A percentile compares a stretch with the other conserved stretches of the same genome.
These are phyloP conservation scores for Epichloe festucae DNA, from an alignment of 2,329 filamentous ascomycete species.

Conservation along the genomic window DNA sequence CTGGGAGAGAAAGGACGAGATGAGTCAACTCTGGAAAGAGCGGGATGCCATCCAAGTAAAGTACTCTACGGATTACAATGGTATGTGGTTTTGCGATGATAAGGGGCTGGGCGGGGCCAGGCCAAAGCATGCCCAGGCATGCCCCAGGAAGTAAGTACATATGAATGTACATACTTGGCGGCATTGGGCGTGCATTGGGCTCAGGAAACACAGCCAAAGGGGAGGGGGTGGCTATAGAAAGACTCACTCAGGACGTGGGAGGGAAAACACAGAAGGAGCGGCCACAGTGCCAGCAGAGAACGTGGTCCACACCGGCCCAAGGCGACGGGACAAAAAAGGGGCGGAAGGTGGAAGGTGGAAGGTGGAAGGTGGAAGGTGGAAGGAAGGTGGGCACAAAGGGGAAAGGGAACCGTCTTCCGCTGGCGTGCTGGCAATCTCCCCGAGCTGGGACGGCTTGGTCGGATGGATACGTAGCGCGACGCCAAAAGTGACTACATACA, in stretches of 20 bases:
- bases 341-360: background rate
- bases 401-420: background rate
- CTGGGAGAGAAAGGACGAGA: background rate
- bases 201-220: background rate
- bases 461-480: background rate
- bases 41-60: slow-evolving; percentile 4
- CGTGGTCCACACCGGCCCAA: slow-evolving; percentile 1
- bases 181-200: background rate
- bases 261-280: background rate
- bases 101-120: slow-evolving; percentile 4
- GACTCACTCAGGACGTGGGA: too few relatives aligned
- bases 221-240: background rate
- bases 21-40: slow-evolving; percentile 4
- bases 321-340: slow-evolving; percentile 1
- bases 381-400: background rate
- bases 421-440: slow-evolving; percentile 2
- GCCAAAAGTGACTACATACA: background rate
- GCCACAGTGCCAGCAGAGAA: background rate
- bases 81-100: slow-evolving; percentile 1
- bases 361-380: too few relatives aligned
- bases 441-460: background rate
- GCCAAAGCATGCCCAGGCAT: background rate
- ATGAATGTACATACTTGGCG: background rate
- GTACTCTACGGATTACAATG: background rate
- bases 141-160: slow-evolving; percentile 1